Conservation (phyloP, 345 rosid genomes). For the Corymbia maculata region DNA sequence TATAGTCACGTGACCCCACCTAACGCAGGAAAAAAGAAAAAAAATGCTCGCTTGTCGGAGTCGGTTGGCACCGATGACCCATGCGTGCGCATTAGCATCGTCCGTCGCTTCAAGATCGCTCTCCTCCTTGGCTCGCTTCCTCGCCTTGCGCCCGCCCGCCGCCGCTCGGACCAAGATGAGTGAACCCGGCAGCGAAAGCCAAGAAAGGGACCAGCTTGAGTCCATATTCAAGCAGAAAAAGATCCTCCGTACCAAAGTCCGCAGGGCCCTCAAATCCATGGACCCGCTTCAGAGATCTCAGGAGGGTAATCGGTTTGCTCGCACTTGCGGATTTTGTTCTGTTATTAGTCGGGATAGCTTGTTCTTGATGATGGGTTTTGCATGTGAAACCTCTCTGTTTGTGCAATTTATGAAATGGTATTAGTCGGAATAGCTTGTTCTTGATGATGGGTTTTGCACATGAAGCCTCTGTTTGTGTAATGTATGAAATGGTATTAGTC, state of each 20-base stretch:
- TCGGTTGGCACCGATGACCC: not conserved
- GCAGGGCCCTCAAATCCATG: slow-evolving; percentile 68
- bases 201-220: slow-evolving; percentile 11
- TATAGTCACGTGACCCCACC: too few species aligned
- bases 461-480: not conserved
- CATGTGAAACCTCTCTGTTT: not conserved
- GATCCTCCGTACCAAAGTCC: slow-evolving; percentile 54
- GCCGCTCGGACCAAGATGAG: not conserved
- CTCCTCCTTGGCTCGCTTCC: not conserved
- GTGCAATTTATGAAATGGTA: not conserved
- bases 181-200: not conserved
- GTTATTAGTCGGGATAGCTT: not conserved
- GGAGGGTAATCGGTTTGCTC: slow-evolving; percentile 32
- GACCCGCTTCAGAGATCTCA: slow-evolving; percentile 63
- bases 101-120: not conserved
- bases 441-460: not conserved
- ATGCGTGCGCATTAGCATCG: not conserved
- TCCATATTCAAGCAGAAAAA: slow-evolving; percentile 57
- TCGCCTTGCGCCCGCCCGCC: not conserved
- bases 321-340: not conserved
- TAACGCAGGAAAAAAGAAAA: not conserved
- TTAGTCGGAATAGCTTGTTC: not conserved
- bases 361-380: not conserved
- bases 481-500: not conserved
- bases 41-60: not conserved